Percentiles rank a stretch among this genome's conserved stretches.
Evolutionary conservation across 805 yeast genomes (phyloP).

Genomic region (Nakazawaea holstii): DNA sequence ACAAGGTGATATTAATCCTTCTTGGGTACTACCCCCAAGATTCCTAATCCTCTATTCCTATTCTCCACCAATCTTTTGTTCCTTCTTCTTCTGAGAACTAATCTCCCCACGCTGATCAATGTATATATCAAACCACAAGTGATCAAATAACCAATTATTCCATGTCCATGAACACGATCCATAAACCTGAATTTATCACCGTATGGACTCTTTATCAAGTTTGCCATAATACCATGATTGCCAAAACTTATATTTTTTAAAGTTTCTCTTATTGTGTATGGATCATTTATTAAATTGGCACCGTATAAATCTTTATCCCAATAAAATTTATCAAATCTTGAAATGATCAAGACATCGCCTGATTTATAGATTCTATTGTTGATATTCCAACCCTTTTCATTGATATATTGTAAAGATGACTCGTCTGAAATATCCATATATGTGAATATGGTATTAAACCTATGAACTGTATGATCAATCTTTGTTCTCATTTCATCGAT

Average conservation of each 20-base stretch:
- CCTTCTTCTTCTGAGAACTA: not conserved
- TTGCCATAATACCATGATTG: slow-evolving; percentile 17
- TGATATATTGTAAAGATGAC: slow-evolving; percentile 22
- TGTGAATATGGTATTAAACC: slow-evolving; percentile 36
- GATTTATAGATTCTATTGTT: slow-evolving; percentile 26
- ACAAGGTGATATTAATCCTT: not conserved
- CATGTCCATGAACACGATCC: slow-evolving; percentile 39
- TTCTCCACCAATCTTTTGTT: not conserved
- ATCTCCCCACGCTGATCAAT: not conserved
- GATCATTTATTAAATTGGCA: slow-evolving; percentile 24
- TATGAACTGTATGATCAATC: slow-evolving; percentile 35
- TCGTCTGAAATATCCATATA: slow-evolving; percentile 43
- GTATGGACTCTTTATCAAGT: slow-evolving; percentile 40
- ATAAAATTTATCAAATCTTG: slow-evolving; percentile 28
- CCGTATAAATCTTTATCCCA: slow-evolving; percentile 33
- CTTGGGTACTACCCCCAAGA: slow-evolving; percentile 8
- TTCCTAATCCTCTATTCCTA: slow-evolving; percentile 7
- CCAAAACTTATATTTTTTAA: slow-evolving; percentile 33
- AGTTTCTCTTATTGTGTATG: slow-evolving; percentile 29
- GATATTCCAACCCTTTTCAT: slow-evolving; percentile 30
- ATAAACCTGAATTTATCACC: slow-evolving; percentile 30
- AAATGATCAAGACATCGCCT: slow-evolving; percentile 56
- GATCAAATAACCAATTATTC: slow-evolving; percentile 36
- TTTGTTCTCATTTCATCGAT: slow-evolving; percentile 45
- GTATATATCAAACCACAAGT: slow-evolving; percentile 10